phyloP scores from a whole-genome alignment of 169 alveolate genomes.

The Amoebophrya sp. region DNA sequence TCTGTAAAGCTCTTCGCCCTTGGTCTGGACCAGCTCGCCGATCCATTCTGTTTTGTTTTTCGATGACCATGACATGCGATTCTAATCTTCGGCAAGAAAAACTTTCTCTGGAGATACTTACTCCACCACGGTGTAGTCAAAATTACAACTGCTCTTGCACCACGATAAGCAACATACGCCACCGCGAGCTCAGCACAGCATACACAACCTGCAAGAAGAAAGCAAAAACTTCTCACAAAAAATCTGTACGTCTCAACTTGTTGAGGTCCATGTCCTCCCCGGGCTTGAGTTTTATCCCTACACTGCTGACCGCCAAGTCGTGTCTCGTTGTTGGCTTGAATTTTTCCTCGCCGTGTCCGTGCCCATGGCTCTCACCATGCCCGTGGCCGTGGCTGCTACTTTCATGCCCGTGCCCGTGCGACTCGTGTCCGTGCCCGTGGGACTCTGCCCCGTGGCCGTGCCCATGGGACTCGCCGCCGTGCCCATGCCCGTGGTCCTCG shows the following conservation, averaged over 20 bases:
- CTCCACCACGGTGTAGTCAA: too few species aligned
- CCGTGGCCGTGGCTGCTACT: not conserved
- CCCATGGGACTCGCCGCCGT: not conserved
- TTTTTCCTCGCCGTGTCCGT: not conserved
- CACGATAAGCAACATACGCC: too few species aligned
- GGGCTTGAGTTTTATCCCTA: not conserved
- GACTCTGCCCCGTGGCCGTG: not conserved
- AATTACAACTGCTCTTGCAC: too few species aligned
- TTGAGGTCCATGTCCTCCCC: slow-evolving; percentile 21
- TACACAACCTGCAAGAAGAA: too few species aligned
- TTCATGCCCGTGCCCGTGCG: not conserved
- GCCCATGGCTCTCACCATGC: not conserved
- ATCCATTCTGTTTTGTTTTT: not conserved
- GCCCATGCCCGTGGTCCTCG: not conserved
- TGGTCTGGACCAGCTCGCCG: slow-evolving; percentile 24
- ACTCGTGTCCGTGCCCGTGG: not conserved
- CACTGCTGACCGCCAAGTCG: not conserved
- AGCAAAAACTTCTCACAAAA: too few species aligned
- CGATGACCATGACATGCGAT: too few species aligned
- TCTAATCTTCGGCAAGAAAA: too few species aligned
- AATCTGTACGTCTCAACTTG: slow-evolving; percentile 5
- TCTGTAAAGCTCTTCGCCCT: slow-evolving; percentile 37
- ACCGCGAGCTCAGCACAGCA: too few species aligned
- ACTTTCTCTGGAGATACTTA: too few species aligned
- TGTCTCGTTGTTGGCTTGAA: not conserved